These are phyloP conservation scores for Diaporthe aspalathi DNA, from an alignment of 2,329 filamentous ascomycete genomes.

Conservation along the genomic window DNA sequence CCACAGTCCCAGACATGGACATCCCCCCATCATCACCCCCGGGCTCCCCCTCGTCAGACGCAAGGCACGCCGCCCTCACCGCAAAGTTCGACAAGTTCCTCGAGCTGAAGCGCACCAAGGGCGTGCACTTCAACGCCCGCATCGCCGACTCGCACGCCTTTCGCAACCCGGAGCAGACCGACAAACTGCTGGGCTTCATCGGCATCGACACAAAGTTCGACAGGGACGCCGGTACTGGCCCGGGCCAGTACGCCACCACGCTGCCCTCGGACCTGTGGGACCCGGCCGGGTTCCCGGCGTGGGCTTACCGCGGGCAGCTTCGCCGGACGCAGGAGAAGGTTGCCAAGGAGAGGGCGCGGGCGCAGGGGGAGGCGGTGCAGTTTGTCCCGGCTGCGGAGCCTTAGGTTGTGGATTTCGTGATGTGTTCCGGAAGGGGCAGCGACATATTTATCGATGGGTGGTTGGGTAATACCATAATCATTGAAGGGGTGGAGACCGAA, in stretches of 20 bases:
- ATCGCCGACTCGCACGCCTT: conserved; percentile 74
- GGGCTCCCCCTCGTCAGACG: conserved; percentile 47
- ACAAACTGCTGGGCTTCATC: conserved; percentile 79
- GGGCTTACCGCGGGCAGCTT: conserved; percentile 64
- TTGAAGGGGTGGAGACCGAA: not conserved
- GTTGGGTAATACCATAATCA: too few species aligned
- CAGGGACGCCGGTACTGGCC: conserved; percentile 52
- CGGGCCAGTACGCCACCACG: conserved; percentile 75
- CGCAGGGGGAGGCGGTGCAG: conserved; percentile 58
- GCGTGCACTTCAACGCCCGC: conserved; percentile 82
- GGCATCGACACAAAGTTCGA: conserved; percentile 53
- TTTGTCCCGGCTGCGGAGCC: conserved; percentile 57
- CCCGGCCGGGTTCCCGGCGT: conserved; percentile 64
- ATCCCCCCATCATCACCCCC: conserved; percentile 80
- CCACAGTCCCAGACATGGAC: conserved; percentile 75
- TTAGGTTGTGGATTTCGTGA: not conserved
- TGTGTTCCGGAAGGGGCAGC: not conserved
- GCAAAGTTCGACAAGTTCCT: conserved; percentile 81
- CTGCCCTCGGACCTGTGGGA: conserved; percentile 68
- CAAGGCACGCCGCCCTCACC: conserved; percentile 54
- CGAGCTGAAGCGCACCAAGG: conserved; percentile 76
- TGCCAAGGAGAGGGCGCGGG: conserved; percentile 58
- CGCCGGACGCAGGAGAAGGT: conserved; percentile 60
- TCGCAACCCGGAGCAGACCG: conserved; percentile 77
- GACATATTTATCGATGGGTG: not conserved